A percentile compares a stretch with the other conserved stretches of the same genome.
phyloP scores from a whole-genome alignment of 306 rosid species.

The Calophaca sinica region DNA sequence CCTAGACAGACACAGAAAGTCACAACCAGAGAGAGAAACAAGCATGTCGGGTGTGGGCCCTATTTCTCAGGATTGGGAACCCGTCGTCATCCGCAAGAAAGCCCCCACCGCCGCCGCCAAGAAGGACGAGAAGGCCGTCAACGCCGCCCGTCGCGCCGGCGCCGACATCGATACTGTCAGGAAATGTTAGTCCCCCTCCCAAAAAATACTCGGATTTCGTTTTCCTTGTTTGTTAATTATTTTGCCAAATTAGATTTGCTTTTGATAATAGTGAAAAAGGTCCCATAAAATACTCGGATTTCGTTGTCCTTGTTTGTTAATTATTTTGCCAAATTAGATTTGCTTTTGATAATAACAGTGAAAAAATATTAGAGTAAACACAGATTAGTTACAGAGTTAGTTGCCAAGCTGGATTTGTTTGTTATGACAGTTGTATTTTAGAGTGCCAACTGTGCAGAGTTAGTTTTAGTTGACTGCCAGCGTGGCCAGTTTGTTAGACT shows the following conservation, averaged over 20 bases:
- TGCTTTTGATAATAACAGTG: background rate
- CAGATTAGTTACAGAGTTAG: too few species aligned
- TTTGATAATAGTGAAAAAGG: too few species aligned
- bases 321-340: background rate
- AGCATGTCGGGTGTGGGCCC: constrained; percentile 74
- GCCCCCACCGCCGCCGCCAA: constrained; percentile 86
- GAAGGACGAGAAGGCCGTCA: constrained; percentile 93
- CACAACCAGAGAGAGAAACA: background rate
- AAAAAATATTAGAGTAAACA: too few species aligned
- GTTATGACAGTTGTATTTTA: too few species aligned
- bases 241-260: background rate
- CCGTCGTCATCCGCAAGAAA: constrained; percentile 84
- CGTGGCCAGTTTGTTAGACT: too few species aligned
- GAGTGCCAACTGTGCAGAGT: too few species aligned
- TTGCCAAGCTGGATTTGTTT: too few species aligned
- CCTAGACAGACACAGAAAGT: background rate
- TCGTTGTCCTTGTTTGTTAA: background rate
- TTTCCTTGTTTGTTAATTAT: background rate
- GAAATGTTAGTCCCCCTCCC: constrained; percentile 56
- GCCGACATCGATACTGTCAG: constrained; percentile 85
- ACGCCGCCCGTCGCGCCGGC: constrained; percentile 91
- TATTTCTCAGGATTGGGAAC: constrained; percentile 88
- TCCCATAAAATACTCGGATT: background rate
- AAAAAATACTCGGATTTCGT: background rate
- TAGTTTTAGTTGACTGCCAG: too few species aligned